Evolutionary conservation across 257 asterid species (phyloP).

Genomic region (Eucommia ulmoides): DNA sequence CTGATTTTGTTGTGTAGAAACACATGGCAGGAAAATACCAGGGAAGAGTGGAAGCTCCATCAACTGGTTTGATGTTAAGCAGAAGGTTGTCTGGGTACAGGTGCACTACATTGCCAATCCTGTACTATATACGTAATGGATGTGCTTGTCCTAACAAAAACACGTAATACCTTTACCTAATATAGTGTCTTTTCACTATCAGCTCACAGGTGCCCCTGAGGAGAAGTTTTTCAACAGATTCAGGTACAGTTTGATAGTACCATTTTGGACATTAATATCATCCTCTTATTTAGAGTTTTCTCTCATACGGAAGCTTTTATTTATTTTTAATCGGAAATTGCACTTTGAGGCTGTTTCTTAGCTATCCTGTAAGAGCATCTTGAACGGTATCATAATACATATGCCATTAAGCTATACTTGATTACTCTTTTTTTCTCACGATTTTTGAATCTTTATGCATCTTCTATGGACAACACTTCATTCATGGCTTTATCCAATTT

Average conservation of each 20-base stretch:
- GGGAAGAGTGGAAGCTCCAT: slow-evolving; percentile 27
- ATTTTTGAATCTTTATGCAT: neutral
- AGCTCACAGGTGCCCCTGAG: slow-evolving; percentile 28
- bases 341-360: neutral
- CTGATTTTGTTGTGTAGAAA: slow-evolving; percentile 31
- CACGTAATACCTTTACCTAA: neutral
- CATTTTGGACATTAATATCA: neutral
- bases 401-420: too few relatives aligned
- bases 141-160: too few relatives aligned
- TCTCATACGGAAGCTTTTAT: neutral
- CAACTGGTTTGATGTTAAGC: slow-evolving; percentile 28
- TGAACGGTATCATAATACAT: too few relatives aligned
- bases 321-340: neutral
- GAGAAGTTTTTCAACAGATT: slow-evolving; percentile 47
- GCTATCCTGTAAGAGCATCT: neutral
- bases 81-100: slow-evolving; percentile 31
- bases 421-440: too few relatives aligned
- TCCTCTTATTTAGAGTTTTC: neutral
- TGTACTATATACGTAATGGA: too few relatives aligned
- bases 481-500: neutral
- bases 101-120: neutral
- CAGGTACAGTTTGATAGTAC: slow-evolving; percentile 38
- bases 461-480: neutral
- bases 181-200: slow-evolving; percentile 9
- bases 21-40: slow-evolving; percentile 21